Evolutionary conservation across 2,329 filamentous ascomycete genomes (phyloP).

Genomic region (Fusarium musae): DNA sequence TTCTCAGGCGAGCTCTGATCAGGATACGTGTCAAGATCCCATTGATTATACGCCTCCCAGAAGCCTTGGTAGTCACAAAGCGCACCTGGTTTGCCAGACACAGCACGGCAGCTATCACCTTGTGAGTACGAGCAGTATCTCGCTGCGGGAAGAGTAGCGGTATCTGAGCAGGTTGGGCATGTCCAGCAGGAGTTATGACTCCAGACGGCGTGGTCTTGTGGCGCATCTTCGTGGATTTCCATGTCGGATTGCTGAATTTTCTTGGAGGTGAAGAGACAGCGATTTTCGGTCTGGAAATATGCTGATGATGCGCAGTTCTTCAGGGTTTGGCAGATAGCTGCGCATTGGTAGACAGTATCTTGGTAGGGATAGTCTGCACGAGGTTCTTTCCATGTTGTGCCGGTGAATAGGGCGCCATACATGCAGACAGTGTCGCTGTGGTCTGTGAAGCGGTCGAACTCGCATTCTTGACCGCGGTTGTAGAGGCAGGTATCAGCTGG

Average conservation of each 20-base stretch:
- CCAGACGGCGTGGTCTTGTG: neutral
- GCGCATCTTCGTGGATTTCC: neutral
- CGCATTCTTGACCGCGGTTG: constrained; percentile 5
- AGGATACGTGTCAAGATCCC: neutral
- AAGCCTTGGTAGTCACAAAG: constrained; percentile 4
- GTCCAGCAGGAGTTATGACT: neutral
- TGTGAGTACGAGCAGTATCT: neutral
- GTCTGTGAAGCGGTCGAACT: constrained; percentile 11
- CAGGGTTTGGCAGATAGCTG: constrained; percentile 8
- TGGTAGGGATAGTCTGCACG: constrained; percentile 14
- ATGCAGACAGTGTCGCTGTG: constrained; percentile 5
- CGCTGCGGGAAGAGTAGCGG: neutral
- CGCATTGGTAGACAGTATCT: constrained; percentile 10
- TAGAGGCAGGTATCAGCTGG: neutral
- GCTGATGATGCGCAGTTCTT: constrained; percentile 3
- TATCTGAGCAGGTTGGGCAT: neutral
- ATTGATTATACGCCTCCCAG: constrained; percentile 3
- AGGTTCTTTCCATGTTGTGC: neutral
- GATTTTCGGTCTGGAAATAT: constrained; percentile 12
- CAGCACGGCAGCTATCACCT: neutral
- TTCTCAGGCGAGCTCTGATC: constrained; percentile 8
- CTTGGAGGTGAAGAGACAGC: constrained; percentile 8
- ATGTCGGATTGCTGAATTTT: constrained; percentile 1
- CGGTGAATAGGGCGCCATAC: neutral
- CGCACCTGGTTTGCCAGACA: neutral